Evolutionary conservation across 2,329 filamentous ascomycete genomes (phyloP).

Genomic region (Lasiodiplodia hormozganensis): DNA sequence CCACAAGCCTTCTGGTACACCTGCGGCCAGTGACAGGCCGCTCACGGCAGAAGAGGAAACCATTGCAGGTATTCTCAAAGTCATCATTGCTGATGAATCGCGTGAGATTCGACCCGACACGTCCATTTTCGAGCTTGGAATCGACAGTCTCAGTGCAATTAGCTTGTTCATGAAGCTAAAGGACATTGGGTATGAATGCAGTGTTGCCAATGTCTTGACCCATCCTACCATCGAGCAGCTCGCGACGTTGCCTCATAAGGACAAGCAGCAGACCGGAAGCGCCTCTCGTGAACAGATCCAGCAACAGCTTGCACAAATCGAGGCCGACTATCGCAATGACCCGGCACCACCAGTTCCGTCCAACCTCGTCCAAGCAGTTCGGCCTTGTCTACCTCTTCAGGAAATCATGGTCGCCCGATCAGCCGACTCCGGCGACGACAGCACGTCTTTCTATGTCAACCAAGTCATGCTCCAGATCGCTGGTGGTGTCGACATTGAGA

Average conservation of each 20-base stretch:
- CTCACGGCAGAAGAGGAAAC: slow-evolving; percentile 38
- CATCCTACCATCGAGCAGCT: slow-evolving; percentile 46
- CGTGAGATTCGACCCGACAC: slow-evolving; percentile 35
- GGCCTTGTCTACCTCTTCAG: slow-evolving; percentile 43
- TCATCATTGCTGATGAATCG: slow-evolving; percentile 34
- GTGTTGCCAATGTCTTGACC: slow-evolving; percentile 45
- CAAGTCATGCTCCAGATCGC: slow-evolving; percentile 47
- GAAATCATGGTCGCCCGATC: slow-evolving; percentile 49
- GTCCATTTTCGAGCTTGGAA: slow-evolving; percentile 47
- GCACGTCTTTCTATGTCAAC: slow-evolving; percentile 47
- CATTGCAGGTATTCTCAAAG: slow-evolving; percentile 37
- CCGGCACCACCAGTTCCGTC: slow-evolving; percentile 30
- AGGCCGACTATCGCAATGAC: slow-evolving; percentile 34
- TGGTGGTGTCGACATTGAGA: slow-evolving; percentile 49
- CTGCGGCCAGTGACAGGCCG: slow-evolving; percentile 7
- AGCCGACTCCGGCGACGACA: slow-evolving; percentile 37
- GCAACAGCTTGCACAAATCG: slow-evolving; percentile 33
- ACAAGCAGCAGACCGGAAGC: slow-evolving; percentile 17
- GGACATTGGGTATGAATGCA: slow-evolving; percentile 43
- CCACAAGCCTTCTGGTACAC: slow-evolving; percentile 7
- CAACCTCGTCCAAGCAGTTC: slow-evolving; percentile 32
- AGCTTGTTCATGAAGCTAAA: slow-evolving; percentile 45
- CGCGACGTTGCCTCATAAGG: slow-evolving; percentile 35
- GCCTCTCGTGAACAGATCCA: slow-evolving; percentile 6
- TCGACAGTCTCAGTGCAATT: slow-evolving; percentile 49